Percentiles rank a stretch among this genome's conserved stretches.
phyloP scores from a whole-genome alignment of 805 yeast genomes.

The Wickerhamomyces canadensis region DNA sequence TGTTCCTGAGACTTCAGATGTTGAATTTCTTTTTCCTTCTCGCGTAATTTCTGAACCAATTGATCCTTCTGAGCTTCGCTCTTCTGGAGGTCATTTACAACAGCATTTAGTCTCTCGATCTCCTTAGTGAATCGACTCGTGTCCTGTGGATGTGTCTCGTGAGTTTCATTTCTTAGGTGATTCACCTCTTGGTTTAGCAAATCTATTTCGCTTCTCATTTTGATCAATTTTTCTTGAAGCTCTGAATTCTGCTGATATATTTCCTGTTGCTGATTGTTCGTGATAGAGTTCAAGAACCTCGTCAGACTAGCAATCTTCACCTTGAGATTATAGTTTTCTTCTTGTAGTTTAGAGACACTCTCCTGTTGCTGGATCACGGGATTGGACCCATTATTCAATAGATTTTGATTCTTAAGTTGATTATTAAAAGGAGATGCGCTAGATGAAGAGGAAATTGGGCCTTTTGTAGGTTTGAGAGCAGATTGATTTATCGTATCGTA shows the following conservation, averaged over 20 bases:
- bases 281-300: slow-evolving; percentile 30
- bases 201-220: slow-evolving; percentile 17
- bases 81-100: not conserved
- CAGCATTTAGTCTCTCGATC: slow-evolving; percentile 4
- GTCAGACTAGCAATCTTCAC: slow-evolving; percentile 37
- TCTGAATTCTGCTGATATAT: slow-evolving; percentile 33
- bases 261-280: slow-evolving; percentile 34
- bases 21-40: not conserved
- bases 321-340: slow-evolving; percentile 40
- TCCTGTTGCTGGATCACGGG: slow-evolving; percentile 28
- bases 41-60: slow-evolving; percentile 1
- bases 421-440: slow-evolving; percentile 12
- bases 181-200: slow-evolving; percentile 18
- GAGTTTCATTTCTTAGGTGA: not conserved
- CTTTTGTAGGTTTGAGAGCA: slow-evolving; percentile 1
- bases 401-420: slow-evolving; percentile 13
- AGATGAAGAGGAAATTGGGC: slow-evolving; percentile 5
- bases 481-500: slow-evolving; percentile 18
- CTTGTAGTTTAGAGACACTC: slow-evolving; percentile 27
- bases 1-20: slow-evolving; percentile 9
- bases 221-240: slow-evolving; percentile 21
- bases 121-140: slow-evolving; percentile 5
- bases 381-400: slow-evolving; percentile 23
- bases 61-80: not conserved
- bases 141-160: not conserved